Evolutionary conservation across 176 grass and related monocot species (phyloP).

Genomic region (Poa pratensis): DNA sequence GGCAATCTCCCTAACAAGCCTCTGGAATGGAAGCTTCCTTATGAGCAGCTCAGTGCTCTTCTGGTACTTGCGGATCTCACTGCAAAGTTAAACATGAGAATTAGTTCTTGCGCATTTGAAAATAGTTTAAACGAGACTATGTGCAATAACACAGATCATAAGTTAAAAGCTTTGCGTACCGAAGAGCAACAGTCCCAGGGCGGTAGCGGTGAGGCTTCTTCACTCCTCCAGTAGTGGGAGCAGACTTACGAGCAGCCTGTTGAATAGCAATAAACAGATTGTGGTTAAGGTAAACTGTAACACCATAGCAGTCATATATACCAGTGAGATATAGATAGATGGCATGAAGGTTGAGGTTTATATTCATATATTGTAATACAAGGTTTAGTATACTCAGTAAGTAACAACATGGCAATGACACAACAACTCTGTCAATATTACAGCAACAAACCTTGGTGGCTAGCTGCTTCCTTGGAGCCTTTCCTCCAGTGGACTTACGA

Average conservation of each 20-base stretch:
- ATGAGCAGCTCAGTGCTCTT: constrained; percentile 72
- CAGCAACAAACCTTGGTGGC: constrained; percentile 62
- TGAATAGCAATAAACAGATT: neutral
- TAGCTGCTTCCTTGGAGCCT: constrained; percentile 68
- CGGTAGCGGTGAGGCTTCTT: constrained; percentile 83
- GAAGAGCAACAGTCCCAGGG: constrained; percentile 73
- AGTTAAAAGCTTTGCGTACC: constrained; percentile 18
- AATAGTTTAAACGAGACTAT: neutral
- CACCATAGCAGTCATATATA: neutral
- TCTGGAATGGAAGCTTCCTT: constrained; percentile 76
- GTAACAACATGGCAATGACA: neutral
- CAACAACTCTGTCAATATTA: neutral
- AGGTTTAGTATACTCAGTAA: neutral
- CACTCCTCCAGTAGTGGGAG: constrained; percentile 71
- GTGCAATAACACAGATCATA: neutral
- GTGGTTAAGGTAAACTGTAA: neutral
- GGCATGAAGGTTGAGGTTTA: neutral
- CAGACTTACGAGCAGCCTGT: constrained; percentile 69
- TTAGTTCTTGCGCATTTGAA: neutral
- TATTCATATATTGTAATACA: neutral
- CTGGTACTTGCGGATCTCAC: constrained; percentile 75
- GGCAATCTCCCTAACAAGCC: constrained; percentile 82
- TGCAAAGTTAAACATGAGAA: neutral
- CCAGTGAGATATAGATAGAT: neutral
- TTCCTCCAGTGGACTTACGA: constrained; percentile 72